Conservation (phyloP, 768 basidiomycete species). For the Boletus vermiculosoides region DNA sequence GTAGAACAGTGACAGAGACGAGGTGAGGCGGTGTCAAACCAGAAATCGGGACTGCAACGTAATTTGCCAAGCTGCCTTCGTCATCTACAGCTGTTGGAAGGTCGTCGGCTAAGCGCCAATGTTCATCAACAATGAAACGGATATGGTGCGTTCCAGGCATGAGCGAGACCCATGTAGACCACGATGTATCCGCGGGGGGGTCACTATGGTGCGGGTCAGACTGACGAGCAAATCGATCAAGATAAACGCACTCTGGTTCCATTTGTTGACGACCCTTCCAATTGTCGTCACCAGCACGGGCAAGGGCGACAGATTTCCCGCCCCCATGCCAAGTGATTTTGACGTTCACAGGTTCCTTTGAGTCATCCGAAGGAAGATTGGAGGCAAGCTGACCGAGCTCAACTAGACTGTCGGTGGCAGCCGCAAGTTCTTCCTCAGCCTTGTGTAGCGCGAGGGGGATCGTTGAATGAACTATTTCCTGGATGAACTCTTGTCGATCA, state of each 20-base stretch:
- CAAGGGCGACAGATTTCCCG: slow-evolving; percentile 62
- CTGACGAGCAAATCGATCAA: slow-evolving; percentile 5
- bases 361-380: slow-evolving; percentile 26
- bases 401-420: slow-evolving; percentile 8
- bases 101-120: slow-evolving; percentile 75
- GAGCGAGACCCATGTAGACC: slow-evolving; percentile 48
- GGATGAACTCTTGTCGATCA: slow-evolving; percentile 42
- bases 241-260: slow-evolving; percentile 56
- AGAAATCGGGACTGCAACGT: slow-evolving; percentile 57
- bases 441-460: slow-evolving; percentile 55
- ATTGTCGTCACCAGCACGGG: slow-evolving; percentile 70
- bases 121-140: slow-evolving; percentile 92
- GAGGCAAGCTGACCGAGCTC: slow-evolving; percentile 23
- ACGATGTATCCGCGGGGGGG: slow-evolving; percentile 36
- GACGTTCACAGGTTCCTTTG: slow-evolving; percentile 37
- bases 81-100: slow-evolving; percentile 91
- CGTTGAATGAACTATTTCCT: slow-evolving; percentile 60
- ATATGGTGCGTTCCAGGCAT: slow-evolving; percentile 91
- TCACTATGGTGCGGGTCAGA: slow-evolving; percentile 26
- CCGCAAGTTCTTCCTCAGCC: slow-evolving; percentile 30
- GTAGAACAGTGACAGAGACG: slow-evolving; percentile 36
- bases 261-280: slow-evolving; percentile 71
- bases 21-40: slow-evolving; percentile 33
- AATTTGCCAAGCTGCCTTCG: slow-evolving; percentile 92
- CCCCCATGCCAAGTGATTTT: slow-evolving; percentile 67